Base-by-base conservation (phyloP, 176 grass and related monocot genomes). In the Guadua angustifolia region DNA sequence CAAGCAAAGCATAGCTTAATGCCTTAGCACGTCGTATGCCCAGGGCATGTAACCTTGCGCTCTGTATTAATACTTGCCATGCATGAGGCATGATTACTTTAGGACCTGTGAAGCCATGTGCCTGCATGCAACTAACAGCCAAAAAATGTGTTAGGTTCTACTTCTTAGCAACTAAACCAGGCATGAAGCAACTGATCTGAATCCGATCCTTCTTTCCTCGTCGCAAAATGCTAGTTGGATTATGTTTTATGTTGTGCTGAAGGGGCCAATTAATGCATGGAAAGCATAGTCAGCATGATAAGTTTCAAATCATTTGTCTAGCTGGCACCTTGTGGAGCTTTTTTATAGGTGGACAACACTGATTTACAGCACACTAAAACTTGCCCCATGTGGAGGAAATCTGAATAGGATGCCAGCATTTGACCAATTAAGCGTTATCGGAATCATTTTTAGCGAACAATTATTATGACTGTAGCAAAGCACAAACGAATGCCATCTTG, bases 41-140 rank as follows among this genome's bases (percentile, higher is more conserved):
- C 13, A 79, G 44, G 69, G 71, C 40, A 14, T 63, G 24, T 56
- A 73, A 72, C 40, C 77, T 75, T 55, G 9, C 33, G 69, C 33
- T 66, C 58, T 22, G 25, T 85, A 72, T 58, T 52, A 50, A 50
- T 50, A 58, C 42, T 47, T 66, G 78, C 25, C 46, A 77, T 89
- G 52, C 59, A 42, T 50, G 29, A 63, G 62, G 36, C 63, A 55
- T 85, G 64, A 33, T 86, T 82, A 21, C 25, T 86, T 73, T 71
- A 52, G 53, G 50, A 71, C 55, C 64, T 70, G 72, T 45, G 74
- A 80, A 71, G 63, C 63, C 78, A 77, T 85, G 62, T 89, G 63
- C 18, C 18, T 77, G 15, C 56, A 63, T 56, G 24, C 59, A 58
- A 71, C 71, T 86, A 68, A 57, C 45, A 46, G 36, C 47, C 68